phyloP scores from a whole-genome alignment of 2,329 filamentous ascomycete species.

The Aplosporella prunicola region DNA sequence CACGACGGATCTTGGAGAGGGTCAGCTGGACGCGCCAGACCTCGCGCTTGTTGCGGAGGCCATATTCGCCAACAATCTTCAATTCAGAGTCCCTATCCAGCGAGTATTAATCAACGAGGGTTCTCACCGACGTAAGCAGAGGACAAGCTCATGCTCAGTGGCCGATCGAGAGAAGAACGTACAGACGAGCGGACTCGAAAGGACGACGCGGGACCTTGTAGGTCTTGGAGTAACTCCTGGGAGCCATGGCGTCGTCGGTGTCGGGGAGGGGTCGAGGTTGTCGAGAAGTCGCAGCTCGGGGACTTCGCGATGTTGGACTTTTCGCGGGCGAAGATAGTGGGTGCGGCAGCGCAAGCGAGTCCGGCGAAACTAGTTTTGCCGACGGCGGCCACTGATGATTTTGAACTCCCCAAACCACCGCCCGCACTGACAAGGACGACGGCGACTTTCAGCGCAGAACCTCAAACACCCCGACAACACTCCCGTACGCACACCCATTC shows the following conservation, averaged over 20 bases:
- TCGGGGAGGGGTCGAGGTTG: constrained; percentile 21
- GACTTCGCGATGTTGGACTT: constrained; percentile 1
- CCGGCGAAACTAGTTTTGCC: constrained; percentile 7
- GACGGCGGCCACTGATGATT: constrained; percentile 6
- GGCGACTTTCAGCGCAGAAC: constrained; percentile 8
- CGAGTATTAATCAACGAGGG: constrained; percentile 55
- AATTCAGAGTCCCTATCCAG: constrained; percentile 87
- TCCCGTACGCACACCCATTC: constrained; percentile 6
- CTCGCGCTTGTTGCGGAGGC: constrained; percentile 99
- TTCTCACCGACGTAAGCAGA: constrained; percentile 91
- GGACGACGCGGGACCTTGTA: constrained; percentile 97
- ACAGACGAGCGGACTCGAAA: constrained; percentile 99
- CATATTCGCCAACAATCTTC: constrained; percentile 99
- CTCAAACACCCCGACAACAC: constrained; percentile 5
- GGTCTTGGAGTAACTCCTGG: constrained; percentile 91
- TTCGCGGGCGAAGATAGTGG: constrained; percentile 2
- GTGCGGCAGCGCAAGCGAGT: too few species aligned
- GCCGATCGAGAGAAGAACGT: constrained; percentile 68
- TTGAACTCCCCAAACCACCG: constrained; percentile 2
- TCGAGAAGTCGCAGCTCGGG: constrained; percentile 14
- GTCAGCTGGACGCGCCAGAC: constrained; percentile 99
- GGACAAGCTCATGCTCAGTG: constrained; percentile 96
- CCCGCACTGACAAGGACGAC: constrained; percentile 3
- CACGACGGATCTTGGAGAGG: constrained; percentile 99
- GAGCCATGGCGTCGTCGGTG: constrained; percentile 27